Base-by-base conservation (phyloP, 2,329 filamentous ascomycete genomes). In the Epichloe sp. region DNA sequence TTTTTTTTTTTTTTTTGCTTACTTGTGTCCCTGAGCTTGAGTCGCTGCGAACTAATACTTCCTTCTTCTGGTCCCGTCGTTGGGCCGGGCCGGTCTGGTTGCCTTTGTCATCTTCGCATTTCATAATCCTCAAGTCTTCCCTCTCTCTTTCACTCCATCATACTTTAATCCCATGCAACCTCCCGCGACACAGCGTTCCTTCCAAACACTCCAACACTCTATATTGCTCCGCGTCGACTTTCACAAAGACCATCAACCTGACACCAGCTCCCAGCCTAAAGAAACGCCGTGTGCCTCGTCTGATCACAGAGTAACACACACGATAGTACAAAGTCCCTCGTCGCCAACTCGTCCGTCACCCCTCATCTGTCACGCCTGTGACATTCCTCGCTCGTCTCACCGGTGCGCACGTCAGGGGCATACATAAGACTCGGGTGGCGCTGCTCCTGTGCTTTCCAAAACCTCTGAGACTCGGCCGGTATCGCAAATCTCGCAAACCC, bases 371-470 rank as follows among this genome's bases (percentile, higher is more conserved):
- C 38, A 38, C 44, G 35, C 43, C 41, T 12, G 34, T 36, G 55
- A 37, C 44, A 52, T 55, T 55, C 37, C 51, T 55, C 31, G 42
- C 42, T 51, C 51, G 53, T 46, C 48, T 50, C 48, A 50, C 46
- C 21, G 15, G 17, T 40, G 12, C 23, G 37, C 35, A 23, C 38
- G 47, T 41, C 37, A 5, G 31, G 12, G 49, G 19, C 23, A n/a
- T 52, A 57, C 55, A 56, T 52, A 56, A 55, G 50, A 53, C 36
- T 37, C 47, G 35, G 44, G 43, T 46, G 41, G 47, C 46, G 12
- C 42, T 31, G 23, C n/a, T 44, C 36, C 42, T 48, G 23, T 23
- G 44, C 49, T 51, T 44, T 48, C 17, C 50, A 51, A 50, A 48
- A 17, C 48, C 46, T 45, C 41, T 49, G 50, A 53, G 48, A 55